Base-by-base conservation (phyloP, 495 filamentous ascomycete species). In the Xylaria cubensis region DNA sequence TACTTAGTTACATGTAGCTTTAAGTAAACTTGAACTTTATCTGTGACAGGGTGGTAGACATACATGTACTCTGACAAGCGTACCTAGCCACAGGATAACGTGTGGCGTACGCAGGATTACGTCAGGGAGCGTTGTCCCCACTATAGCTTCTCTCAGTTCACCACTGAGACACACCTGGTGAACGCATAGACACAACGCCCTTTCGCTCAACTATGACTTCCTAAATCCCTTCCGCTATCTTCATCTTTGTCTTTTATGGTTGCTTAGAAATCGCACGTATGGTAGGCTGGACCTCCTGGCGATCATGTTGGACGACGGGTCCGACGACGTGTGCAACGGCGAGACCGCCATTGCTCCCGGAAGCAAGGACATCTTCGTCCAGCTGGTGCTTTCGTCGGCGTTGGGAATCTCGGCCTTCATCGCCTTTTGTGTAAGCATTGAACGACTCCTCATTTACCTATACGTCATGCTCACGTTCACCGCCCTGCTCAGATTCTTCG, bases 401-500 rank as follows among this genome's bases (percentile, higher is more conserved):
- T 72, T 88, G 12, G 86, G 86, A 46, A 51, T 85, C n/a, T 82
- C 85, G 7, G 86, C 86, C 36, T 87, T 88, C 72, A 58, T 87
- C 2, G 79, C 82, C 15, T 89, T 89, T 56, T 89, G 87, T 72
- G 86, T 88, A 76, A 73, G 86, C 39, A 6, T 51, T 10, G 17
- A 19, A 39, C 12, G 48, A 63, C 6, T 34, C 15, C 50, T 21
- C 55, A 39, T 65, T 36, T n/a, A n/a, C n/a, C n/a, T 74, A 75
- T 66, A 53, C 76, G 7, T 51, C 64, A 39, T 75, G 69, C 42
- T 76, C 73, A 67, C 76, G 75, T 63, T 70, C 71, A 12, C 74
- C 72, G 4, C 63, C 64, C 26, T 21, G 69, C 1, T 13, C 76
- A 84, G 91, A 80, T 94, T 58, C 86, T 99, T 59, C 90, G 97